These are phyloP conservation scores for Penicillium sp. DNA, from an alignment of 2,329 filamentous ascomycete species.

Conservation along the genomic window DNA sequence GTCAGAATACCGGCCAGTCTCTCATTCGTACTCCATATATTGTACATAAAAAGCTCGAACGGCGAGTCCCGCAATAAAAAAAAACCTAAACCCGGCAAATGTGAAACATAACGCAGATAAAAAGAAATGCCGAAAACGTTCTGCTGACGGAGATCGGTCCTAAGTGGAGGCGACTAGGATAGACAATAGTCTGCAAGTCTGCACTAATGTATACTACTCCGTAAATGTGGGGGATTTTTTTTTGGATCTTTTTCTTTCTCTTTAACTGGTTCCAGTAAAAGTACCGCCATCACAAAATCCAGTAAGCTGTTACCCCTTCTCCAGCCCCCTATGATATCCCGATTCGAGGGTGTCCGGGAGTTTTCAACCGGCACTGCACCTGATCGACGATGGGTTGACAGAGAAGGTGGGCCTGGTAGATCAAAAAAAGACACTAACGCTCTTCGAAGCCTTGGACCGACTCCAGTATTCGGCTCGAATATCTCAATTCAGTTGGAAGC, in stretches of 20 bases:
- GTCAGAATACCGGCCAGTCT: too few species aligned
- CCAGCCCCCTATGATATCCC: background rate
- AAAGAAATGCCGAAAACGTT: conserved; percentile 23
- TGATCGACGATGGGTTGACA: conserved; percentile 25
- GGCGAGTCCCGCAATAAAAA: conserved; percentile 1
- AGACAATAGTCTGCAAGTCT: background rate
- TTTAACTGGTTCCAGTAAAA: background rate
- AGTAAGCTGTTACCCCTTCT: background rate
- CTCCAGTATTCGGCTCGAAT: conserved; percentile 6
- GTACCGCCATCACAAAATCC: background rate
- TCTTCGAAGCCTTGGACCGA: conserved; percentile 8
- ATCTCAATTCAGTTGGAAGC: background rate
- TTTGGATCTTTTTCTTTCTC: background rate
- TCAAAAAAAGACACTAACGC: conserved; percentile 5
- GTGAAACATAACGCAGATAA: conserved; percentile 20
- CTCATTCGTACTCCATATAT: too few species aligned
- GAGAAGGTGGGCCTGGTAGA: conserved; percentile 14
- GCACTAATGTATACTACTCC: conserved; percentile 2
- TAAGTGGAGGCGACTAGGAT: conserved; percentile 17
- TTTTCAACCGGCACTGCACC: conserved; percentile 7
- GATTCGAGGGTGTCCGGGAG: background rate
- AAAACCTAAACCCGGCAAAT: conserved; percentile 19
- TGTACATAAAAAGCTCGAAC: background rate
- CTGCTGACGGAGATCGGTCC: conserved; percentile 16
- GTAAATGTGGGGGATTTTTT: background rate